phyloP scores from a whole-genome alignment of 2,329 filamentous ascomycete genomes.

The Microdochium nivale region DNA sequence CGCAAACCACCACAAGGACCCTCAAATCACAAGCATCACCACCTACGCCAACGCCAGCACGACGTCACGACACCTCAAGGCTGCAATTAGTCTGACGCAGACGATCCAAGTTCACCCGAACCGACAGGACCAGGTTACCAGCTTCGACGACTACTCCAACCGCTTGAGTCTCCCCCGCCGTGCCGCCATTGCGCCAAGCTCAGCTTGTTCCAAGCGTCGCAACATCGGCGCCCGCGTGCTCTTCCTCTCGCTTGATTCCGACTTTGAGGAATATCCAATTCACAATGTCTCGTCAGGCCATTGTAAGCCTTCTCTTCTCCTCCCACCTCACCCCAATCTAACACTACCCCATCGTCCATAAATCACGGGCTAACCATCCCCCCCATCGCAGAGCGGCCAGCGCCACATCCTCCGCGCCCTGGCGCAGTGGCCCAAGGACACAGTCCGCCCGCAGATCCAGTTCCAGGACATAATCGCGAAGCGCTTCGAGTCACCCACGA shows the following conservation, averaged over 20 bases:
- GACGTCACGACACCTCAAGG: too few species aligned
- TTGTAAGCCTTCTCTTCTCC: background rate
- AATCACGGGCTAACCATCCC: background rate
- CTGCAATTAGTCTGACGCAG: too few species aligned
- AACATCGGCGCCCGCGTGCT: too few species aligned
- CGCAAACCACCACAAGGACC: background rate
- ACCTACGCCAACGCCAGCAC: background rate
- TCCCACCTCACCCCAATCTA: background rate
- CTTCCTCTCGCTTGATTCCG: too few species aligned
- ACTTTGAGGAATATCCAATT: too few species aligned
- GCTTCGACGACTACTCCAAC: too few species aligned
- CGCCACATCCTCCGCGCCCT: slow-evolving; percentile 41
- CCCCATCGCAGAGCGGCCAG: slow-evolving; percentile 27
- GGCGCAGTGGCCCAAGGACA: slow-evolving; percentile 54
- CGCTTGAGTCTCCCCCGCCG: too few species aligned
- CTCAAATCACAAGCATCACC: background rate
- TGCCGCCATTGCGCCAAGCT: too few species aligned
- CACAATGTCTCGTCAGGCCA: background rate
- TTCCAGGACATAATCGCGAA: slow-evolving; percentile 46
- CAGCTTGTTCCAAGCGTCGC: too few species aligned
- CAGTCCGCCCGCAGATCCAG: slow-evolving; percentile 53
- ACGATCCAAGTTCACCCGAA: too few species aligned
- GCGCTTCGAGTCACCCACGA: slow-evolving; percentile 26
- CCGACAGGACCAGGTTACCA: too few species aligned
- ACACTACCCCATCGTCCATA: background rate